phyloP scores from a whole-genome alignment of 1,139 yeast species.

The Pneumocystis canis region DNA sequence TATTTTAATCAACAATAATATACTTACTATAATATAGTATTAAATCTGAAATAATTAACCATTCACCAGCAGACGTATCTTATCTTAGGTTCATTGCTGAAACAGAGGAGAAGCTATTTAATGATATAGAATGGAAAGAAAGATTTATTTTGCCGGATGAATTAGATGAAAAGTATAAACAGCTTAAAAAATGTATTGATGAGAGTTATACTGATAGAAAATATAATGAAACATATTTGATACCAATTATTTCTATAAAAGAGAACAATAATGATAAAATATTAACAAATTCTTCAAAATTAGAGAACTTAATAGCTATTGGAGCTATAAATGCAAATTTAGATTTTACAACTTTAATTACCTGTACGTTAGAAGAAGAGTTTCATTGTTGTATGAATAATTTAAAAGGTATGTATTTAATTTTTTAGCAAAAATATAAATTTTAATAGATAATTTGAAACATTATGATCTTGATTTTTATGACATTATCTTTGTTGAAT shows the following conservation, averaged over 20 bases:
- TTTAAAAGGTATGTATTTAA: background rate
- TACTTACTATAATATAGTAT: background rate
- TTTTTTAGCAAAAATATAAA: background rate
- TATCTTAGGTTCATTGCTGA: slow-evolving; percentile 37
- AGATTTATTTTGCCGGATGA: slow-evolving; percentile 9
- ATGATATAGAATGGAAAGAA: slow-evolving; percentile 16
- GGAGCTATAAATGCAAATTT: background rate
- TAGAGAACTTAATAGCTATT: background rate
- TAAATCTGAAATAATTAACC: slow-evolving; percentile 32
- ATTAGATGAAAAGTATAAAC: background rate
- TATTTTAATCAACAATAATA: background rate
- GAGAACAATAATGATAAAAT: background rate
- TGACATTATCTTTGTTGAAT: background rate
- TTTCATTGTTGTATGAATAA: background rate
- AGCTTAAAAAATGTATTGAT: background rate
- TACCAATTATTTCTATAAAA: background rate
- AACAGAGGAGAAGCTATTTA: slow-evolving; percentile 27
- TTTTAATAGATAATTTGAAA: background rate
- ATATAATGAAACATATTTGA: background rate
- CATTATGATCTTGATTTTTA: background rate
- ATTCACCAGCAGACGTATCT: slow-evolving; percentile 47
- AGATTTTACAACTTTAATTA: background rate
- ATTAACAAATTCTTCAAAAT: background rate
- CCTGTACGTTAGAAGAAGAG: background rate
- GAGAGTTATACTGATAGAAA: background rate